phyloP scores from a whole-genome alignment of 208 protist genomes.

The Naegleria gruberi region DNA sequence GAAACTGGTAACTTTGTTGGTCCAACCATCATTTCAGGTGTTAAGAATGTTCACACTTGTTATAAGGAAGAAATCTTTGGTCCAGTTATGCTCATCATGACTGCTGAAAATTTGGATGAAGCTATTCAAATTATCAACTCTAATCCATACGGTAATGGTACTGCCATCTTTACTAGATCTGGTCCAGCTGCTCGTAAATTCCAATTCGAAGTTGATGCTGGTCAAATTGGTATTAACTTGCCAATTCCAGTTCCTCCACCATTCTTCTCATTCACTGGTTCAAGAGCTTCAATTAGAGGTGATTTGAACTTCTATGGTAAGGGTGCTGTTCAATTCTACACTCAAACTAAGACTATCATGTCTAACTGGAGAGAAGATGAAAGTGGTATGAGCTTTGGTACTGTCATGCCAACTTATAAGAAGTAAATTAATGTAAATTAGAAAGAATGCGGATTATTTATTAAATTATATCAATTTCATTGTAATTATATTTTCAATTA shows the following conservation, averaged over 20 bases:
- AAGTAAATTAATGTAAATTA: neutral
- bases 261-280: slow-evolving; percentile 83
- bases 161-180: slow-evolving; percentile 71
- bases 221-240: slow-evolving; percentile 80
- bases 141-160: slow-evolving; percentile 81
- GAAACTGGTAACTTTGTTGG: slow-evolving; percentile 75
- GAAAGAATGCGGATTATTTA: too few relatives aligned
- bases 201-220: slow-evolving; percentile 64
- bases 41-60: slow-evolving; percentile 57
- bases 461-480: too few relatives aligned
- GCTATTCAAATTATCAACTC: slow-evolving; percentile 72
- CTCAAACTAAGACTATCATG: slow-evolving; percentile 76
- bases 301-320: slow-evolving; percentile 78
- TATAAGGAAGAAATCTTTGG: slow-evolving; percentile 81
- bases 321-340: slow-evolving; percentile 71
- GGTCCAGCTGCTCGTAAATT: slow-evolving; percentile 72
- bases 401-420: slow-evolving; percentile 16
- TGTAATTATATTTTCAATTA: too few relatives aligned
- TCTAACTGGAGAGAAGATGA: slow-evolving; percentile 48
- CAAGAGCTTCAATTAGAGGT: slow-evolving; percentile 60
- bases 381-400: neutral
- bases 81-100: slow-evolving; percentile 56
- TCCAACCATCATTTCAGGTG: slow-evolving; percentile 69
- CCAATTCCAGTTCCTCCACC: slow-evolving; percentile 83
- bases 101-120: slow-evolving; percentile 66